Percentiles rank a stretch among this genome's conserved stretches.
Evolutionary conservation across 225 moss, liverwort and hornwort species (phyloP).

Genomic region (Polytrichum commune): DNA sequence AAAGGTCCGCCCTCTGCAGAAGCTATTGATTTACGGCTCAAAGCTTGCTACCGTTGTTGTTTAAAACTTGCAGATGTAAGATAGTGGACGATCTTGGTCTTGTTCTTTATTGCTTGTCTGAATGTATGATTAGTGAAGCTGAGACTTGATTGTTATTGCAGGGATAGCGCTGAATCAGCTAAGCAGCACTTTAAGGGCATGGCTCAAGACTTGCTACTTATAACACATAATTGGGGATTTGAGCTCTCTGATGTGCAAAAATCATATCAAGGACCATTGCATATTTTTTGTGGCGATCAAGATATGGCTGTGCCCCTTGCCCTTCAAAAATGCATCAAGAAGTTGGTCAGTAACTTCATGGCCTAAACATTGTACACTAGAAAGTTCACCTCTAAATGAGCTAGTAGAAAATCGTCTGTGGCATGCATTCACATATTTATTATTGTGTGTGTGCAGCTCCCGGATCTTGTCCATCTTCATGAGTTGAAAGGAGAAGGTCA

Average conservation of each 20-base stretch:
- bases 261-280: slow-evolving; percentile 33
- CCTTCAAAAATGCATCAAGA: slow-evolving; percentile 46
- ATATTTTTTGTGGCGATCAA: slow-evolving; percentile 50
- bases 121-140: neutral
- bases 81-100: too few species aligned
- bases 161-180: slow-evolving; percentile 41
- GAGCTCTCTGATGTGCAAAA: slow-evolving; percentile 44
- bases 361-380: neutral
- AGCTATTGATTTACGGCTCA: neutral
- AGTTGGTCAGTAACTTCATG: slow-evolving; percentile 25
- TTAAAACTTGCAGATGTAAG: too few species aligned
- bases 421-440: too few species aligned
- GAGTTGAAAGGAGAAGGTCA: slow-evolving; percentile 42
- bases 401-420: too few species aligned
- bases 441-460: slow-evolving; percentile 25
- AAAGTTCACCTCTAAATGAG: too few species aligned
- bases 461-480: slow-evolving; percentile 46
- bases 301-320: slow-evolving; percentile 44
- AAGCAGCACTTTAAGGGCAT: slow-evolving; percentile 49
- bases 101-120: neutral
- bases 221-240: slow-evolving; percentile 47
- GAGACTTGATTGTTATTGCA: slow-evolving; percentile 19
- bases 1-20: slow-evolving; percentile 26
- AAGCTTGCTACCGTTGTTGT: too few species aligned
- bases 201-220: slow-evolving; percentile 40